These are phyloP conservation scores for Fagopyrum homotropicum DNA, from an alignment of 148 eudicot genomes.

Conservation along the genomic window DNA sequence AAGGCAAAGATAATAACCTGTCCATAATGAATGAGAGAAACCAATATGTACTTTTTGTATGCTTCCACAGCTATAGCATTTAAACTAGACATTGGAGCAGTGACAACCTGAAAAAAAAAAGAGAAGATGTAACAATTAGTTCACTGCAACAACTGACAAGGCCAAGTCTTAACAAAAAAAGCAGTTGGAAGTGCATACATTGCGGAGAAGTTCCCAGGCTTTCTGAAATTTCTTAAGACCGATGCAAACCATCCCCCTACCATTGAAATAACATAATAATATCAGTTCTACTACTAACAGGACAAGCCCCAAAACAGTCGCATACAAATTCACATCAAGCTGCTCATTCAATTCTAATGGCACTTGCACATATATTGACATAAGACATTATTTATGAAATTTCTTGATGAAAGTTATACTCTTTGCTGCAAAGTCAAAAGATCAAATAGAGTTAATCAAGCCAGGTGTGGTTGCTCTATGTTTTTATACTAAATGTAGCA, in stretches of 20 bases:
- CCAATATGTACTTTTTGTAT: slow-evolving; percentile 85
- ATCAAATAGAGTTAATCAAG: no score
- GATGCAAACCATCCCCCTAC: slow-evolving; percentile 87
- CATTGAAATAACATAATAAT: slow-evolving; percentile 16
- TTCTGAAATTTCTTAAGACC: slow-evolving; percentile 67
- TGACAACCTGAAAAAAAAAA: slow-evolving; percentile 59
- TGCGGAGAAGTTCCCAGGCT: slow-evolving; percentile 89
- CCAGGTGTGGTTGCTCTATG: no score
- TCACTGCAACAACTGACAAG: neutral
- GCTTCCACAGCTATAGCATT: slow-evolving; percentile 96
- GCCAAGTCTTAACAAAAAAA: neutral
- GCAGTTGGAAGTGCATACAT: slow-evolving; percentile 36
- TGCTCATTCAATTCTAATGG: neutral
- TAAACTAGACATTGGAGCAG: slow-evolving; percentile 75
- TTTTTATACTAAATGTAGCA: no score
- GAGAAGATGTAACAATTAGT: neutral
- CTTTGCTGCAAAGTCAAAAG: no score
- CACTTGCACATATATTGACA: neutral
- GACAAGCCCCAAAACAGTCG: neutral
- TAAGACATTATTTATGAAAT: neutral
- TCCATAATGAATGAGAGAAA: slow-evolving; percentile 84
- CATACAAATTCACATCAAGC: neutral
- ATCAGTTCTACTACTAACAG: neutral
- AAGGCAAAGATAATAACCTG: slow-evolving; percentile 42
- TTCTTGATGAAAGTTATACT: no score